Base-by-base conservation (phyloP, 2,329 filamentous ascomycete species). In the Rugonectria rugulosa region DNA sequence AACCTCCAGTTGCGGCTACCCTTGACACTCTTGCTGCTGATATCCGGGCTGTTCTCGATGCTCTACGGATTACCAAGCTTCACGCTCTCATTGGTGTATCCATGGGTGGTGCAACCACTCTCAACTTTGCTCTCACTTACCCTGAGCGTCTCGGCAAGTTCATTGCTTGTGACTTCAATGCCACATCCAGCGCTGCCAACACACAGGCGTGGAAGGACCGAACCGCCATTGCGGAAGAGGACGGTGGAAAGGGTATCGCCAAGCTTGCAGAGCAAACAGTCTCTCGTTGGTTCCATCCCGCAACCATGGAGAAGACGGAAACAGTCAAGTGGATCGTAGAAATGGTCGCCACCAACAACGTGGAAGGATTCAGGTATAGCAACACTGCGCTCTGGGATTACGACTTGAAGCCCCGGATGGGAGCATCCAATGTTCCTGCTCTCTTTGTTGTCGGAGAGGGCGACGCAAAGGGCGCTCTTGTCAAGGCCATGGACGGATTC, bases 401-500 rank as follows among this genome's bases (percentile, higher is more conserved):
- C 68, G 84, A 92, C 66, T 72, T 92, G 64, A 81, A 80, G 61
- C 77, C 78, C 0, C 72, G 77, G 57, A 81, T 92, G 78, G 74
- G 73, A 14, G 68, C 45, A 0, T 85, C 83, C 63, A 70, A 71
- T 12, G 84, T 87, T 0, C 85, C 85, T 1, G 88, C 86, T 0
- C 70, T 90, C 47, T 84, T 96, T 48, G 82, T 92, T 1, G 91
- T 88, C 0, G 91, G 91, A 2, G 86, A 87, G 12, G 82, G 81
- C 0, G 92, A 96, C 68, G 91, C 87, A 0, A 83, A 81, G 62
- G 83, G 83, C 2, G 88, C 89, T 1, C 69, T 96, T 48, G 90
- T 90, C 0, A 87, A 87, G 76, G 89, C 88, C 4, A 96, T 96
- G 91, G 86, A 88, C 49, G 86, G 86, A 12, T 91, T 93, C 81